Base-by-base conservation (phyloP, 2,329 filamentous ascomycete genomes). In the Colletotrichum musae region DNA sequence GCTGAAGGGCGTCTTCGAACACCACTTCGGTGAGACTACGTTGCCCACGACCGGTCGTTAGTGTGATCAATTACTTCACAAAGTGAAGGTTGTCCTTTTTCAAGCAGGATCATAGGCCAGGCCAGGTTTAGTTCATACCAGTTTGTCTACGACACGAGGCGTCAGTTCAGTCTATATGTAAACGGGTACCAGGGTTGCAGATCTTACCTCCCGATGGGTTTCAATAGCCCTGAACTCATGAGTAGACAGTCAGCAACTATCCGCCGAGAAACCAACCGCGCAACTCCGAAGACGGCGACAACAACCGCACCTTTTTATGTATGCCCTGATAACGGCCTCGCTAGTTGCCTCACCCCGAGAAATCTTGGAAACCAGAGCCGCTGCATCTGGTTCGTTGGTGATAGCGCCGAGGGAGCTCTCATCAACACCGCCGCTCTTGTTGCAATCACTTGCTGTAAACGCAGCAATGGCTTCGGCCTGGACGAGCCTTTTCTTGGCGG, bases 11-110 rank as follows among this genome's bases (percentile, higher is more conserved):
- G 73, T 71, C 58, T 7, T 81, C 76, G 71, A 88, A 87, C 56
- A 86, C 81, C 0, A 85, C 80, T 68, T 87, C 84, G 0, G 80
- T 83, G 18, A 82, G 70, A 53, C 80, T 68, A 18, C n/a, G 41
- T 4, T 1, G 4, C 1, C 18, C 6, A 10, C n/a, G 24, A 0
- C 12, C 4, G 0, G 2, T 2, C 5, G 7, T 26, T 24, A 24
- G 18, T 10, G 10, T 16, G 50, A 26, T 12, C 32, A 10, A 36
- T 10, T 1, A 36, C 9, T 10, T 36, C 32, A 10, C 10, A 36
- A 10, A 1, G 10, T 36, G 7, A 36, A 36, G 7, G 7, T 36
- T 36, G 3, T 2, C 32, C 10, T 36, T 36, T 7, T 6, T 3
- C 32, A 10, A 2, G 32, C 32, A 36, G 10, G 32, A 12, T 36